Conservation (phyloP, 2,329 filamentous ascomycete species). For the Bipolaris sorokiniana region DNA sequence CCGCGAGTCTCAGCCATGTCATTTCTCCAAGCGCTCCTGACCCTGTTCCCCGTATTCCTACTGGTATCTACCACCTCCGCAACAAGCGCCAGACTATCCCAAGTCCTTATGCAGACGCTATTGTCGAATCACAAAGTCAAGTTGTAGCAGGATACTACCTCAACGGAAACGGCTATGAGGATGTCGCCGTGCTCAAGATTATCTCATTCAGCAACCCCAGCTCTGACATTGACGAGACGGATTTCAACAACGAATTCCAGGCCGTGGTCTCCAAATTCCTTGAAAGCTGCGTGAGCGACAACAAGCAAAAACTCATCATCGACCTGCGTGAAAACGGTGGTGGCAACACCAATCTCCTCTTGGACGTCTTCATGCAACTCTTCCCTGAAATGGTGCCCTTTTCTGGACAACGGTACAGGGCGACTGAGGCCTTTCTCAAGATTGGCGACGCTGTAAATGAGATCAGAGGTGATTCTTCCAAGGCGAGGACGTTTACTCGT, state of each 20-base stretch:
- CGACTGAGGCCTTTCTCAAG: conserved; percentile 22
- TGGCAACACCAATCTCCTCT: conserved; percentile 50
- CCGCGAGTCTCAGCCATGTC: not conserved
- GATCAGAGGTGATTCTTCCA: conserved; percentile 23
- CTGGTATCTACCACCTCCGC: conserved; percentile 22
- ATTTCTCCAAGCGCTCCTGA: conserved; percentile 18
- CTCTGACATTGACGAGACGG: conserved; percentile 15
- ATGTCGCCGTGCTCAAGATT: conserved; percentile 53
- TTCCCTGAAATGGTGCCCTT: conserved; percentile 56
- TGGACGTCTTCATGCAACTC: conserved; percentile 57
- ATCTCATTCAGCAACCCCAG: conserved; percentile 44
- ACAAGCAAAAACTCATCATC: conserved; percentile 65
- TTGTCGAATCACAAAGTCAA: conserved; percentile 25
- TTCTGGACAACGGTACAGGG: conserved; percentile 33
- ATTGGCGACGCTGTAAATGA: conserved; percentile 33
- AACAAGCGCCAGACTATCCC: conserved; percentile 27
- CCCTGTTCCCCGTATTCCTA: conserved; percentile 30
- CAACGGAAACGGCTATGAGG: conserved; percentile 38
- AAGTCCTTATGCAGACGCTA: conserved; percentile 17
- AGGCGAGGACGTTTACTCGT: conserved; percentile 12
- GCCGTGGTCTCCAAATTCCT: conserved; percentile 52
- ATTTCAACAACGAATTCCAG: conserved; percentile 37
- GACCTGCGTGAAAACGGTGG: conserved; percentile 67
- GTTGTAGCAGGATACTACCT: conserved; percentile 54
- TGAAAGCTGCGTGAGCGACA: conserved; percentile 49